Evolutionary conservation across 2,329 filamentous ascomycete genomes (phyloP).

Genomic region (Monosporascus sp.): DNA sequence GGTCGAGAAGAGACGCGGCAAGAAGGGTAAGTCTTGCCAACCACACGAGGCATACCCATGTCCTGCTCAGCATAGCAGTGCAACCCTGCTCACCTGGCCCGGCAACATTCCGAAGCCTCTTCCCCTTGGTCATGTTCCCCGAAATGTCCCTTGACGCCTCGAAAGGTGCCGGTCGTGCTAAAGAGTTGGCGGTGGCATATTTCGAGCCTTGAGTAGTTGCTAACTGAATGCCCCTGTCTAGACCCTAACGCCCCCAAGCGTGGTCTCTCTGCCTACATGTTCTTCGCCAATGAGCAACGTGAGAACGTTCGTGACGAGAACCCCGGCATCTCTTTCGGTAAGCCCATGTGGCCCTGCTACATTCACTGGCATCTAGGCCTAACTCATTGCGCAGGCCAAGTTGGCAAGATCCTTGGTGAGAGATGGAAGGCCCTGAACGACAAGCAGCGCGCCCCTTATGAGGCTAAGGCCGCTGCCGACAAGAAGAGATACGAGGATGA

Average conservation of each 20-base stretch:
- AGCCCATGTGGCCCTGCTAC: slow-evolving; percentile 18
- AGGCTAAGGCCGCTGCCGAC: slow-evolving; percentile 92
- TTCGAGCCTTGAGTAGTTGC: neutral
- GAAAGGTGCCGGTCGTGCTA: neutral
- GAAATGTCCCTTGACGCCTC: neutral
- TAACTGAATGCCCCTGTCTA: slow-evolving; percentile 31
- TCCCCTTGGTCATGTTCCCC: neutral
- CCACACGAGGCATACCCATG: too few species aligned
- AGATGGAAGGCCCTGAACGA: slow-evolving; percentile 96
- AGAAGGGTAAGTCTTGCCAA: slow-evolving; percentile 50
- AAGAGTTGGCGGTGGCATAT: neutral
- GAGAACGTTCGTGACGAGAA: slow-evolving; percentile 98
- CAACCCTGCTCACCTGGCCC: neutral
- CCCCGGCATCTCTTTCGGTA: slow-evolving; percentile 94
- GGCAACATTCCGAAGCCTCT: neutral
- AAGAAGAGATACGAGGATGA: slow-evolving; percentile 99
- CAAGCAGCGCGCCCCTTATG: slow-evolving; percentile 88
- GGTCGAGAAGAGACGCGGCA: slow-evolving; percentile 50
- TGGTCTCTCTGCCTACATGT: slow-evolving; percentile 99
- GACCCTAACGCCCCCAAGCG: slow-evolving; percentile 99
- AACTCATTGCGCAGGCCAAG: slow-evolving; percentile 59
- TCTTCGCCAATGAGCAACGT: slow-evolving; percentile 99
- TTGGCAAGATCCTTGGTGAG: slow-evolving; percentile 97
- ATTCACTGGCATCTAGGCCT: slow-evolving; percentile 4
- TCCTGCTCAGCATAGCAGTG: neutral